phyloP scores from a whole-genome alignment of 768 basidiomycete species.

The Gloeopeniophorella convolvens region DNA sequence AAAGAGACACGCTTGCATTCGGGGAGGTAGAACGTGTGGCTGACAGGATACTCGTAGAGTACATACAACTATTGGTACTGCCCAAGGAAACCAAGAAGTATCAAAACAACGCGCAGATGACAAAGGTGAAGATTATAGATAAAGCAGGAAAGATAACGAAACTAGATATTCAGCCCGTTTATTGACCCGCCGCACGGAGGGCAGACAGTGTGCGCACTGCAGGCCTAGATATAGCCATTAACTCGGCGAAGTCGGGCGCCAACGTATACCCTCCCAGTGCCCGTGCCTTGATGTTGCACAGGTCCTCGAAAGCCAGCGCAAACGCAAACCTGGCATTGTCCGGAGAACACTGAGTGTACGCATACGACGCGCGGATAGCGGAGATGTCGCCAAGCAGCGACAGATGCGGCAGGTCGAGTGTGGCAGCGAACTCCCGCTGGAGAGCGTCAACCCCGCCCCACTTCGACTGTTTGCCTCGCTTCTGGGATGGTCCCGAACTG shows the following conservation, averaged over 20 bases:
- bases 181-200: neutral
- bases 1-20: no score
- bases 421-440: constrained; percentile 1
- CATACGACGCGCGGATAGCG: constrained; percentile 14
- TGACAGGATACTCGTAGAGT: no score
- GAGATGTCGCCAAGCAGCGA: constrained; percentile 6
- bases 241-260: constrained; percentile 21
- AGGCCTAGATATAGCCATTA: constrained; percentile 32
- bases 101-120: no score
- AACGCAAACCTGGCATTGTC: constrained; percentile 4
- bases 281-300: constrained; percentile 17
- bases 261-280: constrained; percentile 1
- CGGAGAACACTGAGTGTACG: neutral
- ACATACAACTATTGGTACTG: no score
- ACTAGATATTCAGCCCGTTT: no score
- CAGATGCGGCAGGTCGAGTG: constrained; percentile 7
- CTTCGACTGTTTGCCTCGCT: neutral
- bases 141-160: no score
- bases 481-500: neutral
- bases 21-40: no score
- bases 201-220: constrained; percentile 11
- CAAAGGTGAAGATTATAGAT: no score
- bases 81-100: no score
- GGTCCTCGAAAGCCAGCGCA: constrained; percentile 1
- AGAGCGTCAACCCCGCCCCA: neutral